A percentile compares a stretch with the other conserved stretches of the same genome.
These are phyloP conservation scores for Colletotrichum caudatum DNA, from an alignment of 2,329 filamentous ascomycete species.

Conservation along the genomic window DNA sequence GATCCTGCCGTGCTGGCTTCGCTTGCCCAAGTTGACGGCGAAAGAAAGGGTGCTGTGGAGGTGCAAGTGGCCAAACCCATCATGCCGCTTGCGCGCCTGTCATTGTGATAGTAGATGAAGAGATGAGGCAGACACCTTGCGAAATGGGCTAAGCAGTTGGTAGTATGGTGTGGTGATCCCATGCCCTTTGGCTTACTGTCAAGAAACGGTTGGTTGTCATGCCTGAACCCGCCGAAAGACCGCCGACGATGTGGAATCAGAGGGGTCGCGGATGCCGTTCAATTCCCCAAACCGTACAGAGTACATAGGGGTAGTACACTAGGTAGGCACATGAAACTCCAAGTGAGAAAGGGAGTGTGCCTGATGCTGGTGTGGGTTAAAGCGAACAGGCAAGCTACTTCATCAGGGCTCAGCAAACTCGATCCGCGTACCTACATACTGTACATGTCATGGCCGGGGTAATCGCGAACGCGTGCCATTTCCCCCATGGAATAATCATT, in stretches of 20 bases:
- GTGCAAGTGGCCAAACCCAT: background rate
- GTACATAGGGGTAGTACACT: too few species aligned
- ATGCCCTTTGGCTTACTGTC: constrained; percentile 25
- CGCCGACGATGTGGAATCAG: constrained; percentile 6
- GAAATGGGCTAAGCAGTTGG: constrained; percentile 7
- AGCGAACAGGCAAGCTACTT: background rate
- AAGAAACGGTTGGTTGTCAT: constrained; percentile 15
- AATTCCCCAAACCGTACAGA: constrained; percentile 13
- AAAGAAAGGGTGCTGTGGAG: constrained; percentile 16
- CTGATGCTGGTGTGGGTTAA: background rate
- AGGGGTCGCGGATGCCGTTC: constrained; percentile 8
- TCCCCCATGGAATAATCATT: background rate
- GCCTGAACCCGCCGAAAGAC: constrained; percentile 28
- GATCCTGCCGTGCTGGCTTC: constrained; percentile 18
- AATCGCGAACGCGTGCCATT: background rate
- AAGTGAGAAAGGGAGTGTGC: constrained; percentile 5
- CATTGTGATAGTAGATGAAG: constrained; percentile 1
- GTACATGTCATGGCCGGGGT: background rate
- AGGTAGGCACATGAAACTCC: constrained; percentile 17
- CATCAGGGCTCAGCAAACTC: background rate
- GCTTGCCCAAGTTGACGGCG: constrained; percentile 17
- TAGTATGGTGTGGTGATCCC: constrained; percentile 37
- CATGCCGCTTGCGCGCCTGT: constrained; percentile 13
- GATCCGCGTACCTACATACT: background rate
- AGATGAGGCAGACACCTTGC: constrained; percentile 1